These are phyloP conservation scores for Sclerotinia sclerotiorum DNA, from an alignment of 2,329 filamentous ascomycete genomes.

Conservation along the genomic window DNA sequence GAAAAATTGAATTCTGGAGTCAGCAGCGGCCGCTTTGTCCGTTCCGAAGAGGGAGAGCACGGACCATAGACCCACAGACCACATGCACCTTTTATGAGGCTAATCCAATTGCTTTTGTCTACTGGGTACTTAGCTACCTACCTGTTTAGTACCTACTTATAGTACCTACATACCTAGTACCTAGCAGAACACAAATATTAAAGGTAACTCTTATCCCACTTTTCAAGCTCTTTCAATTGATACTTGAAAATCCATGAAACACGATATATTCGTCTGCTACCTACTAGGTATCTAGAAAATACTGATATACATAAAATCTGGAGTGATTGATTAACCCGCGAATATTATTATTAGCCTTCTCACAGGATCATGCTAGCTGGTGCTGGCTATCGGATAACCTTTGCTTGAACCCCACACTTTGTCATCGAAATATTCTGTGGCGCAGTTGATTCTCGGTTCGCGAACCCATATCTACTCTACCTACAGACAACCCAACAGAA, in stretches of 20 bases:
- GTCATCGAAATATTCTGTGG: conserved; percentile 1
- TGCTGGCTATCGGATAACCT: too few relatives aligned
- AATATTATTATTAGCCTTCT: not conserved
- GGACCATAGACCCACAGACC: too few relatives aligned
- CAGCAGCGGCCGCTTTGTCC: conserved; percentile 4
- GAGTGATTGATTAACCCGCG: not conserved
- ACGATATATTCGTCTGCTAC: not conserved
- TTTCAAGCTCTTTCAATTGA: not conserved
- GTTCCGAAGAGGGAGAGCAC: not conserved
- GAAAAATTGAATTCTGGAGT: conserved; percentile 6
- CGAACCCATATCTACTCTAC: not conserved
- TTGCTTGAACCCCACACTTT: conserved; percentile 14
- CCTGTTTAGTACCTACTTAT: too few relatives aligned
- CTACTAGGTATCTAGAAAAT: not conserved
- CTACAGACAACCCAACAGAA: not conserved
- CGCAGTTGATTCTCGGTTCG: conserved; percentile 1
- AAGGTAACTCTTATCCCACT: too few relatives aligned
- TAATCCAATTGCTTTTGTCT: not conserved
- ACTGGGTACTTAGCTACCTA: too few relatives aligned
- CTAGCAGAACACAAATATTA: not conserved
- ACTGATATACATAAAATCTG: not conserved
- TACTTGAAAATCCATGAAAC: not conserved
- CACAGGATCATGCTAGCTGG: not conserved
- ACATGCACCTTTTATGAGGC: too few relatives aligned
- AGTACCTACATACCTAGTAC: too few relatives aligned